phyloP scores from a whole-genome alignment of 495 filamentous ascomycete genomes.

The Sordaria brevicollis region DNA sequence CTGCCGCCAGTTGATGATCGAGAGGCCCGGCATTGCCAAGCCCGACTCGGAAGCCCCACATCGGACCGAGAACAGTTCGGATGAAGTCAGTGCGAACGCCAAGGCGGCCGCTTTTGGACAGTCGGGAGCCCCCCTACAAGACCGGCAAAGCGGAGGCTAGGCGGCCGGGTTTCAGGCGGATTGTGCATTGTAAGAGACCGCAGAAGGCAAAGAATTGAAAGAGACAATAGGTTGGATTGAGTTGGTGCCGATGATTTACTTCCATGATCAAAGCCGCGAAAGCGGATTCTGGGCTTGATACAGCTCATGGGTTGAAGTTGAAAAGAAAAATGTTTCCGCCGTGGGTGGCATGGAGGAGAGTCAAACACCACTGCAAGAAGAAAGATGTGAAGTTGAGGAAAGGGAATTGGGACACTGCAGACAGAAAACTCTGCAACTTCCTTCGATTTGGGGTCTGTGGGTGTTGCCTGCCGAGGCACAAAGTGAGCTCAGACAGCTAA shows the following conservation, averaged over 20 bases:
- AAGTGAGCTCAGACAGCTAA: background rate
- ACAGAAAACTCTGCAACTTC: background rate
- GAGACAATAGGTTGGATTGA: background rate
- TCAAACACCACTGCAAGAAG: background rate
- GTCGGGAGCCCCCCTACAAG: background rate
- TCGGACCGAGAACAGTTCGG: background rate
- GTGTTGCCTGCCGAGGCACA: background rate
- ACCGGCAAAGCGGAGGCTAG: background rate
- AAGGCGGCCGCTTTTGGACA: background rate
- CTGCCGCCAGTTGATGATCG: background rate
- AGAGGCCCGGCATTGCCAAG: background rate
- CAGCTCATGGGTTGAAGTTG: background rate
- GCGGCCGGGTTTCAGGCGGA: background rate
- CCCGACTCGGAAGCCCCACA: background rate
- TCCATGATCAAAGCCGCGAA: background rate
- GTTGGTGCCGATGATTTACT: background rate
- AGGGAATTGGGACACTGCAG: background rate
- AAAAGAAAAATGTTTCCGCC: no score
- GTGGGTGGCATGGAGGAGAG: background rate
- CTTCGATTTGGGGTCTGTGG: background rate
- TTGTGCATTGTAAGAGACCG: background rate
- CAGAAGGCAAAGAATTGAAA: background rate
- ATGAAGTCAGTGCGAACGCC: background rate
- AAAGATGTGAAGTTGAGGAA: background rate
- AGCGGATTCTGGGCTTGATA: background rate